phyloP scores from a whole-genome alignment of 495 filamentous ascomycete genomes.

The Lophiotrema nucula region DNA sequence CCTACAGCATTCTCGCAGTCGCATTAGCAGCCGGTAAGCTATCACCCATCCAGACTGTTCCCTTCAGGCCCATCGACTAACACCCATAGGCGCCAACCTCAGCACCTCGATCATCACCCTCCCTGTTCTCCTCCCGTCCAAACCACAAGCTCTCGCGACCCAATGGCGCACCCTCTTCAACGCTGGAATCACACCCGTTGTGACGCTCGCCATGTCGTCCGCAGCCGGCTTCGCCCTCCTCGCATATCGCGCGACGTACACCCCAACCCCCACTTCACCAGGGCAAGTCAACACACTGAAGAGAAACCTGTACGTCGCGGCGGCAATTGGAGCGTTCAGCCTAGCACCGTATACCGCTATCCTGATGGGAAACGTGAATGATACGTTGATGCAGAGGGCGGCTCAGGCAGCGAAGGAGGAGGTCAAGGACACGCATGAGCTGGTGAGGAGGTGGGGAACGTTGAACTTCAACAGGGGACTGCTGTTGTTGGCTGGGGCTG shows the following conservation, averaged over 20 bases:
- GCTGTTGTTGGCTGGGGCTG: constrained; percentile 7
- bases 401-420: not conserved
- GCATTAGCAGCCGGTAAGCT: constrained; percentile 9
- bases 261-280: not conserved
- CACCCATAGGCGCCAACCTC: constrained; percentile 4
- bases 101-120: constrained; percentile 13
- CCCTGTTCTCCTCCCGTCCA: constrained; percentile 2
- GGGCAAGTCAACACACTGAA: not conserved
- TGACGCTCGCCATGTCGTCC: constrained; percentile 7
- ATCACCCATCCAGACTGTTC: not conserved
- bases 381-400: constrained; percentile 6
- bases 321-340: constrained; percentile 5
- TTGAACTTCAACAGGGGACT: constrained; percentile 4
- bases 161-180: constrained; percentile 14
- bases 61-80: not conserved
- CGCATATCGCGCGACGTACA: not conserved
- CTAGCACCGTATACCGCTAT: constrained; percentile 17
- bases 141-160: not conserved
- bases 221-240: constrained; percentile 11
- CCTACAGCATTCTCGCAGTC: constrained; percentile 16
- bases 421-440: not conserved
- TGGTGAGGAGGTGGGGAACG: constrained; percentile 19
- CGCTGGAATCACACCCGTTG: constrained; percentile 10
- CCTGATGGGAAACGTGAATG: constrained; percentile 8
- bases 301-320: constrained; percentile 12